Evolutionary conservation across 257 asterid genomes (phyloP).

Genomic region (Avicennia marina): DNA sequence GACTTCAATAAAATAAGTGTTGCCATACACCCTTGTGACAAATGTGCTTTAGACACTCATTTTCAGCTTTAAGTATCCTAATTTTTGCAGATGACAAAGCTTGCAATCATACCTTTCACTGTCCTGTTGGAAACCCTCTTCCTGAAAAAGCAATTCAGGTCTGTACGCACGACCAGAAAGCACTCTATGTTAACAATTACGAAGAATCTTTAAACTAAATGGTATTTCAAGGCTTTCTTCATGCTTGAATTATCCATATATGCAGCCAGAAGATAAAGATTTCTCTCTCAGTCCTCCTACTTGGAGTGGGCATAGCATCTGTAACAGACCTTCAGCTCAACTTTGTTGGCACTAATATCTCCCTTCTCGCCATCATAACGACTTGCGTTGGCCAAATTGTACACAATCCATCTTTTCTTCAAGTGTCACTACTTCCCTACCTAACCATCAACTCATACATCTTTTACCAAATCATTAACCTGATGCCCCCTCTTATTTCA

Average conservation of each 20-base stretch:
- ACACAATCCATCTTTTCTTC: constrained; percentile 24
- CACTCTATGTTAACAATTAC: too few species aligned
- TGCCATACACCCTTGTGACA: background rate
- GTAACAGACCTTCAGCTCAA: constrained; percentile 92
- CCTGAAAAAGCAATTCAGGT: constrained; percentile 87
- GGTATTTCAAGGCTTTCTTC: too few species aligned
- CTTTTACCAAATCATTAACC: constrained; percentile 8
- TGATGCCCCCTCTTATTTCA: constrained; percentile 19
- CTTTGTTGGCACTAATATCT: constrained; percentile 68
- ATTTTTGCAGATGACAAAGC: constrained; percentile 52
- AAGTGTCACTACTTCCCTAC: too few species aligned
- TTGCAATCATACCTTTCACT: constrained; percentile 92
- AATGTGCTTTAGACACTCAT: background rate
- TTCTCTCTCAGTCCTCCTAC: constrained; percentile 54
- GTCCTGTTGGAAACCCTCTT: constrained; percentile 73
- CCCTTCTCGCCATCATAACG: constrained; percentile 78
- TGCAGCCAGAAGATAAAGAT: constrained; percentile 72
- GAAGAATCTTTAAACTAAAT: constrained; percentile 83
- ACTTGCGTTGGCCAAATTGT: constrained; percentile 94
- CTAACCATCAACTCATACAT: background rate
- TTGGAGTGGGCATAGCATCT: constrained; percentile 89
- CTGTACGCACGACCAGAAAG: too few species aligned
- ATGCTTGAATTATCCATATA: background rate
- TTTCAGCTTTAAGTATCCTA: background rate
- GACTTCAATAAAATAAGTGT: background rate